These are phyloP conservation scores for Saccharomycopsis vini DNA, from an alignment of 805 yeast species.

Conservation along the genomic window DNA sequence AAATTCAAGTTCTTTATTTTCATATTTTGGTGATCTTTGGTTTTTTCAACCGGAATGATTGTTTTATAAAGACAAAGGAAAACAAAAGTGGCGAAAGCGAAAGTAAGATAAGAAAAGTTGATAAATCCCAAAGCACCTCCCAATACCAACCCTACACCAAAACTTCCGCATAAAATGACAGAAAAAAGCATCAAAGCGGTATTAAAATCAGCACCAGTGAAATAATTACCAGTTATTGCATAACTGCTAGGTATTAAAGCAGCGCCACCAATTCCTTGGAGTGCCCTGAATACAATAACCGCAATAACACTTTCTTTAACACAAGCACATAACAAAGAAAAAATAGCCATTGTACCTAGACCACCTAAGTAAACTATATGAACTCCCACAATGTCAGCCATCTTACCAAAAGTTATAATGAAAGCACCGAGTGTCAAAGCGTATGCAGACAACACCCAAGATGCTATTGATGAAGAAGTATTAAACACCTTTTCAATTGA, in stretches of 20 bases:
- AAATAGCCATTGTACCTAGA: constrained; percentile 22
- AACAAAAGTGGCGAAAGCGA: constrained; percentile 19
- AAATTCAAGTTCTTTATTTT: constrained; percentile 29
- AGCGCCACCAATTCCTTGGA: constrained; percentile 39
- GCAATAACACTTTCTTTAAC: constrained; percentile 28
- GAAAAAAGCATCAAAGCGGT: constrained; percentile 24
- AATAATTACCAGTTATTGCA: constrained; percentile 28
- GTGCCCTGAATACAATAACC: constrained; percentile 34
- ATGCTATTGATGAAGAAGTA: constrained; percentile 3
- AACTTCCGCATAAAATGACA: constrained; percentile 24
- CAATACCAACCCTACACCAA: constrained; percentile 14
- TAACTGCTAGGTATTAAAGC: constrained; percentile 32
- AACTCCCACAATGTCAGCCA: constrained; percentile 33
- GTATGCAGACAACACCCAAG: constrained; percentile 37
- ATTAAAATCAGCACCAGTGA: constrained; percentile 24
- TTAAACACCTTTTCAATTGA: constrained; percentile 2
- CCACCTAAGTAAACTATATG: constrained; percentile 23
- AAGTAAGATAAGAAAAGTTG: constrained; percentile 12
- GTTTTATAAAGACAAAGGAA: constrained; percentile 24
- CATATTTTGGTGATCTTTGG: constrained; percentile 20
- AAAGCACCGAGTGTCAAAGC: constrained; percentile 37
- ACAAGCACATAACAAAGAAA: constrained; percentile 29
- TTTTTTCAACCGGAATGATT: constrained; percentile 24
- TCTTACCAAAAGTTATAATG: constrained; percentile 34
- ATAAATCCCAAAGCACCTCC: constrained; percentile 18